A percentile compares a stretch with the other conserved stretches of the same genome.
Evolutionary conservation across 805 yeast species (phyloP).

Genomic region (Metschnikowia cerradonensis): DNA sequence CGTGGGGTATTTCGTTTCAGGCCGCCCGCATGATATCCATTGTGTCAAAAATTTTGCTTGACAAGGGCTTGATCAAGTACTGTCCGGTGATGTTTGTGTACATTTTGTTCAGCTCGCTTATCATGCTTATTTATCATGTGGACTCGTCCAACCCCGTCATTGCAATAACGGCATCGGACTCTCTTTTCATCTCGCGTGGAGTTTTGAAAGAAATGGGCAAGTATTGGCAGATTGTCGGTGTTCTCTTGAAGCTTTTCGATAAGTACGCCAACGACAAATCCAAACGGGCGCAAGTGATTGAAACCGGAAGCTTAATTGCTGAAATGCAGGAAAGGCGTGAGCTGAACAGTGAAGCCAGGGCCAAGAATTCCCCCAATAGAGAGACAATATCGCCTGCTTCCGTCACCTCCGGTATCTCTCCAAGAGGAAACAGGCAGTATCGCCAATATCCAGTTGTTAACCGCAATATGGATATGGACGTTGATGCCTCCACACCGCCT

Average conservation of each 20-base stretch:
- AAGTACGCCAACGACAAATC: slow-evolving; percentile 41
- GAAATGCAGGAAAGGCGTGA: slow-evolving; percentile 32
- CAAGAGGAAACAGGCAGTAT: slow-evolving; percentile 1
- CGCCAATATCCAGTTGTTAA: background rate
- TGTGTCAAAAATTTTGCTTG: slow-evolving; percentile 53
- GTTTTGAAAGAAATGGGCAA: slow-evolving; percentile 36
- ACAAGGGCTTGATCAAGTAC: slow-evolving; percentile 45
- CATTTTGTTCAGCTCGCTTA: slow-evolving; percentile 57
- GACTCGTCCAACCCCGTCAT: slow-evolving; percentile 40
- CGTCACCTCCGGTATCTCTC: slow-evolving; percentile 8
- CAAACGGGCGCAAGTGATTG: slow-evolving; percentile 39
- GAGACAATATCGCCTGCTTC: slow-evolving; percentile 1
- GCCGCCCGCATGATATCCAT: slow-evolving; percentile 73
- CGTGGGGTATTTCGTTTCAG: slow-evolving; percentile 80
- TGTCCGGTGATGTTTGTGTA: slow-evolving; percentile 60
- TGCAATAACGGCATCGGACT: slow-evolving; percentile 41
- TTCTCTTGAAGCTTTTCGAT: slow-evolving; percentile 35
- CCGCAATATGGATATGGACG: background rate
- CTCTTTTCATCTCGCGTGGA: slow-evolving; percentile 33
- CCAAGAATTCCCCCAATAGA: background rate
- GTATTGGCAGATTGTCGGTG: slow-evolving; percentile 38
- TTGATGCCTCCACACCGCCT: slow-evolving; percentile 5
- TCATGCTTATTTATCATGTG: slow-evolving; percentile 70
- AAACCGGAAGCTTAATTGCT: slow-evolving; percentile 35
- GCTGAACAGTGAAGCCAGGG: background rate